phyloP scores from a whole-genome alignment of 1,284 basidiomycete genomes.

The Phellinidium pouzarii region DNA sequence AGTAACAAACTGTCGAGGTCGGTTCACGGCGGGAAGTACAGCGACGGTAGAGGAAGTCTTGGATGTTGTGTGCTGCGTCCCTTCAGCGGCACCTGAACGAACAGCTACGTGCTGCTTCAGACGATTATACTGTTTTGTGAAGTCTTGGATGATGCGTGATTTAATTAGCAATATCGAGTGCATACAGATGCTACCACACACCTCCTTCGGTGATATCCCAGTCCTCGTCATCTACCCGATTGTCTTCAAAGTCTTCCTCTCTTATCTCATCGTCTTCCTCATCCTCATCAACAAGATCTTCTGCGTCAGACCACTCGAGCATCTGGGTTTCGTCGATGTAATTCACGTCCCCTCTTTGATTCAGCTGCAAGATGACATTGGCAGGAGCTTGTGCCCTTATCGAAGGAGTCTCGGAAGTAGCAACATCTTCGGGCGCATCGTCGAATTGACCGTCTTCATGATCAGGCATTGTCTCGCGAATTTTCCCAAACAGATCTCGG shows the following conservation, averaged over 20 bases:
- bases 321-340: conserved; percentile 42
- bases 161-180: not conserved
- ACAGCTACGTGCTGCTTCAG: conserved; percentile 79
- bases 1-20: conserved; percentile 34
- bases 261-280: conserved; percentile 32
- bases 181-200: conserved; percentile 24
- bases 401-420: conserved; percentile 5
- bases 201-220: conserved; percentile 36
- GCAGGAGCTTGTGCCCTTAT: conserved; percentile 3
- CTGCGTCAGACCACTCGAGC: conserved; percentile 33
- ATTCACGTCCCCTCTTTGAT: conserved; percentile 29
- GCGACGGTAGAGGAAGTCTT: conserved; percentile 44
- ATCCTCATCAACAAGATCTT: conserved; percentile 36
- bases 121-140: conserved; percentile 95
- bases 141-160: conserved; percentile 48
- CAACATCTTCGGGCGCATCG: conserved; percentile 36
- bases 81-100: conserved; percentile 57
- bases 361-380: not conserved
- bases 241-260: conserved; percentile 44
- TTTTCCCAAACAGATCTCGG: not conserved
- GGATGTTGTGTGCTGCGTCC: conserved; percentile 42
- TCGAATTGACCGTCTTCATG: conserved; percentile 44
- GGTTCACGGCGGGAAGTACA: conserved; percentile 68
- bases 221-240: conserved; percentile 70
- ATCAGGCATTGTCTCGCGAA: not conserved